Conservation (phyloP, 1,139 yeast species). For the Kluyveromyces marxianus region DNA sequence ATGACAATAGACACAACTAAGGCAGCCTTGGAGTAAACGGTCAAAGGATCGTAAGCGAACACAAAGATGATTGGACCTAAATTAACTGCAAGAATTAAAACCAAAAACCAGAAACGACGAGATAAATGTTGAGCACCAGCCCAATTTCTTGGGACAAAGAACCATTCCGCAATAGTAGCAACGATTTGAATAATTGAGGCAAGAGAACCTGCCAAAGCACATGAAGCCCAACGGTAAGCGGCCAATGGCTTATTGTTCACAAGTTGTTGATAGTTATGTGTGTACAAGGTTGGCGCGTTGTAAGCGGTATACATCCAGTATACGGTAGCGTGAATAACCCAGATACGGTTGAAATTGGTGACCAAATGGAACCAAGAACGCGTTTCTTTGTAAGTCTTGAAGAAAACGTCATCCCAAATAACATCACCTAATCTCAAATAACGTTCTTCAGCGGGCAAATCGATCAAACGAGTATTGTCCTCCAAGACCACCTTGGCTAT, state of each 20-base stretch:
- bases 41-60: slow-evolving; percentile 72
- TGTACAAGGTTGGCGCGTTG: slow-evolving; percentile 87
- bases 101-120: slow-evolving; percentile 74
- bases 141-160: slow-evolving; percentile 96
- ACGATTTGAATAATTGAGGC: slow-evolving; percentile 74
- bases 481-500: slow-evolving; percentile 83
- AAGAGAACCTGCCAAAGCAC: slow-evolving; percentile 86
- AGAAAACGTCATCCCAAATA: slow-evolving; percentile 85
- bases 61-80: slow-evolving; percentile 83
- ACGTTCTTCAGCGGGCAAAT: slow-evolving; percentile 83
- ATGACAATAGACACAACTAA: slow-evolving; percentile 78
- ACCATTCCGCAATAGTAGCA: slow-evolving; percentile 92
- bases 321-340: slow-evolving; percentile 85
- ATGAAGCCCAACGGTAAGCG: slow-evolving; percentile 87
- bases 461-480: slow-evolving; percentile 88
- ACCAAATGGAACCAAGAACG: slow-evolving; percentile 97
- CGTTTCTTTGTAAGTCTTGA: slow-evolving; percentile 92
- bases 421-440: slow-evolving; percentile 86
- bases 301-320: slow-evolving; percentile 94
- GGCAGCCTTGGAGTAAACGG: slow-evolving; percentile 65
- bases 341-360: slow-evolving; percentile 94
- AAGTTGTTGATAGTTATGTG: slow-evolving; percentile 77
- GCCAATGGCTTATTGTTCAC: slow-evolving; percentile 77
- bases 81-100: slow-evolving; percentile 60
- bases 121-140: slow-evolving; percentile 97